Evolutionary conservation across 1,284 basidiomycete genomes (phyloP).

Genomic region (Tremellales sp.): DNA sequence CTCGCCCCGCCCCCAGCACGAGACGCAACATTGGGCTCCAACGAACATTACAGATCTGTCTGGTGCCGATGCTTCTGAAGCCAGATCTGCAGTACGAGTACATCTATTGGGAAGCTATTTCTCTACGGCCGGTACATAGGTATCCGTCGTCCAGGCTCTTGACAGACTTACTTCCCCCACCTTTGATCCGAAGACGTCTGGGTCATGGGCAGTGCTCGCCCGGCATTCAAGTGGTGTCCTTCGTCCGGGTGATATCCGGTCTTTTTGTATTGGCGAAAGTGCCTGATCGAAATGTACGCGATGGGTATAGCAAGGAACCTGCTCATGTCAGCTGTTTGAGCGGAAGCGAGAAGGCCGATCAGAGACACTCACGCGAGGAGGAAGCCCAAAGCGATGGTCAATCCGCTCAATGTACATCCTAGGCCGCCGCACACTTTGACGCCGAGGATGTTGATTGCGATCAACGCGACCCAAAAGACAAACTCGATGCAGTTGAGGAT

Average conservation of each 20-base stretch:
- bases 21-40: no score
- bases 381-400: background rate
- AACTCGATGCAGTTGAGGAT: background rate
- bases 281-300: background rate
- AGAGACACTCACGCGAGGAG: background rate
- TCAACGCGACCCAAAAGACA: background rate
- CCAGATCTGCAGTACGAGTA: no score
- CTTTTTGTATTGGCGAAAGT: background rate
- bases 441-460: background rate
- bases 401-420: background rate
- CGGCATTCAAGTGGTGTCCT: background rate
- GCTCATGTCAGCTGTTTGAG: background rate
- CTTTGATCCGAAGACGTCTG: background rate
- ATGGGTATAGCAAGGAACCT: background rate
- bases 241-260: background rate
- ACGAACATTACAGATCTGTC: no score
- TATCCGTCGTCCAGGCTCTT: no score
- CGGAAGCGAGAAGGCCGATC: background rate
- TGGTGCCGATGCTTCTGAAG: no score
- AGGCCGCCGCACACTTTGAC: background rate
- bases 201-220: background rate
- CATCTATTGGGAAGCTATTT: no score
- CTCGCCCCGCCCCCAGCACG: no score
- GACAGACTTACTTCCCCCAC: background rate
- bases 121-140: no score